These are phyloP conservation scores for Euphrasia confusa DNA, from an alignment of 257 asterid genomes.

Conservation along the genomic window DNA sequence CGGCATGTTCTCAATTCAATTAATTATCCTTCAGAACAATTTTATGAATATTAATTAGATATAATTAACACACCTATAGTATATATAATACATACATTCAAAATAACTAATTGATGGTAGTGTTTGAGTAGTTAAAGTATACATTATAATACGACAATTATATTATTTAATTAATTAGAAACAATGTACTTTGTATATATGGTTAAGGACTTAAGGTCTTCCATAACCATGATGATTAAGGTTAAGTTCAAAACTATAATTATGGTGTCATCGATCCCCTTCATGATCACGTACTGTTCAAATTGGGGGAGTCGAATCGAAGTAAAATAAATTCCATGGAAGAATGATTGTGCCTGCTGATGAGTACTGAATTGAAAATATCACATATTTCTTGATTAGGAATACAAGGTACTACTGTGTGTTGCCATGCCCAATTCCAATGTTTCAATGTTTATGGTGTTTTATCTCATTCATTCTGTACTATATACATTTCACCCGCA, in stretches of 20 bases:
- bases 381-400: background rate
- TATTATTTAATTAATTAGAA: too few relatives aligned
- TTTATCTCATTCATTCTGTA: background rate
- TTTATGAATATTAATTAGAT: too few relatives aligned
- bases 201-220: background rate
- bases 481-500: too few relatives aligned
- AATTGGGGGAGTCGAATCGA: background rate
- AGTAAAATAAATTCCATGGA: background rate
- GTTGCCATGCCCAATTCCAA: background rate
- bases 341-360: slow-evolving; percentile 32
- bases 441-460: background rate
- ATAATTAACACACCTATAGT: too few relatives aligned
- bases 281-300: slow-evolving; percentile 3
- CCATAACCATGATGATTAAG: slow-evolving; percentile 10
- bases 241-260: slow-evolving; percentile 12
- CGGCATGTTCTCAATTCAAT: too few relatives aligned
- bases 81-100: too few relatives aligned
- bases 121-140: too few relatives aligned
- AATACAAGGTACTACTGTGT: background rate
- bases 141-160: too few relatives aligned
- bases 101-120: too few relatives aligned
- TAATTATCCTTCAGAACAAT: too few relatives aligned
- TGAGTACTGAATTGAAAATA: background rate
- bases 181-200: background rate
- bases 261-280: slow-evolving; percentile 4